A percentile compares a stretch with the other conserved stretches of the same genome.
Conservation (phyloP, 345 rosid genomes). For the Jatropha curcas region DNA sequence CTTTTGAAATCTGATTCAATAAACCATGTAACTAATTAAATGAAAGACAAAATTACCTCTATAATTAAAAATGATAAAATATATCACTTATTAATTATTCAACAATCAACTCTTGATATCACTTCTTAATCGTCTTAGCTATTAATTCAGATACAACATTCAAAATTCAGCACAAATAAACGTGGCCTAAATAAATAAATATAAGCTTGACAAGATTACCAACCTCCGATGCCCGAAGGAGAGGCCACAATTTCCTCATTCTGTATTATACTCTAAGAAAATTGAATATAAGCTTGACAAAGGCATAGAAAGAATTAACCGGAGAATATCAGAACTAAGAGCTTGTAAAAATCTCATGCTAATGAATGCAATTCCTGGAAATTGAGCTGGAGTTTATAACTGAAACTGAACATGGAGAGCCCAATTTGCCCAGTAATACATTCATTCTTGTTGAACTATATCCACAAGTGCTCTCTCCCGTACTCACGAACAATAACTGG, state of each 20-base stretch:
- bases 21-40: too few relatives aligned
- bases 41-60: too few relatives aligned
- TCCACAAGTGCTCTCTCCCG: conserved; percentile 66
- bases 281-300: neutral
- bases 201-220: conserved; percentile 11
- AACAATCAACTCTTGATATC: too few relatives aligned
- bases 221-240: conserved; percentile 23
- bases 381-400: neutral
- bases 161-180: too few relatives aligned
- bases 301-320: neutral
- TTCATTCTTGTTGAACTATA: conserved; percentile 21
- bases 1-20: too few relatives aligned
- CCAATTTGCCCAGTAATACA: conserved; percentile 2
- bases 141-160: too few relatives aligned
- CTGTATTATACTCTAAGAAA: neutral
- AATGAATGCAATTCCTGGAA: neutral
- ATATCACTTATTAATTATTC: too few relatives aligned
- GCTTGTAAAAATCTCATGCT: neutral
- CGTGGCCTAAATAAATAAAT: too few relatives aligned
- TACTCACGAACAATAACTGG: conserved; percentile 92
- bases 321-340: neutral
- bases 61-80: too few relatives aligned
- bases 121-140: too few relatives aligned
- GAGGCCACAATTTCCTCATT: conserved; percentile 13
- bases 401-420: neutral